Evolutionary conservation across 305 asterid species (phyloP), one percentile per base, ranked within the genome.

Genomic region (Fraxinus paxiana): DNA sequence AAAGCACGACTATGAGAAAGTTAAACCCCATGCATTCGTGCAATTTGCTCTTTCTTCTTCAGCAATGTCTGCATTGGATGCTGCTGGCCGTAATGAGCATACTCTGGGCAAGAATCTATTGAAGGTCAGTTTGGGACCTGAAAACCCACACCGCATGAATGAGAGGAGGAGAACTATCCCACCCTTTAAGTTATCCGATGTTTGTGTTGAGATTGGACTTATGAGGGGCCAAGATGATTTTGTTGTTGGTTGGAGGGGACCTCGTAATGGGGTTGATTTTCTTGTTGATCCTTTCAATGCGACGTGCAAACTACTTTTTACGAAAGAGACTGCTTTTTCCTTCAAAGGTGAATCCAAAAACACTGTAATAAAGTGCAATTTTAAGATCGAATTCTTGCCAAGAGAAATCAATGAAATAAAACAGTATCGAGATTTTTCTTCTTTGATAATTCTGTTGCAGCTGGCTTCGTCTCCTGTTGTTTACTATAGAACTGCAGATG

Each of bases 401-500:
- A 87, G 95, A 70, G 98, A 94, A 83, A 90, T 94, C 79, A 89
- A 80, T 37, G 90, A 90, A 85, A 89, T 96, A n/a, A 88, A 83
- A 59, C 82, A 79, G 22, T 86, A 75, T 72, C 81, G 4, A 63
- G 90, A 87, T 67, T 79, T 38, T 63, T 71, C 88, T 3, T 87
- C 91, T 63, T 43, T 90, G 26, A 76, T 86, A 38, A 85, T 94
- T 41, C 34, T 90, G 83, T 61, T 94, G 82, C 92, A 85, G 90
- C 90, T 94, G 86, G 91, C 88, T 61, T 92, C 98, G 0, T 86
- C 97, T n/a, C 99, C 99, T 9, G 54, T 77, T 37, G 74, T 92
- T 79, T 89, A 83, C 85, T 94, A 94, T 74, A 87, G 98, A 82
- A 96, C 98, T 15, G 98, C 97, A 0, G 99, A 90, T 83, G 99